These are phyloP conservation scores for Ophiostoma sp. DNA, from an alignment of 2,329 filamentous ascomycete genomes.

Conservation along the genomic window DNA sequence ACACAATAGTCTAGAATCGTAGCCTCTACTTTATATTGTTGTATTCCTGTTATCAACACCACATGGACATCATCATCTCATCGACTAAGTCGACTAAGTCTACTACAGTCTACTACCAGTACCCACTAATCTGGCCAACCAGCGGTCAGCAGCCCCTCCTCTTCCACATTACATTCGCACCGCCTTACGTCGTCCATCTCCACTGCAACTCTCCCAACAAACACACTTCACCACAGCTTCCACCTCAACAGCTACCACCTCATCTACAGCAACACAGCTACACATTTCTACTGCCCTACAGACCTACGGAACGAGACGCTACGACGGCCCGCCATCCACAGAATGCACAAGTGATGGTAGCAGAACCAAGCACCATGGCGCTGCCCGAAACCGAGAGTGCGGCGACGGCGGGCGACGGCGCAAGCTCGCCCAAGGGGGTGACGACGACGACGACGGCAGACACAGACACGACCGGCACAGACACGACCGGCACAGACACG, in stretches of 20 bases:
- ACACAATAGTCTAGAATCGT: too few relatives aligned
- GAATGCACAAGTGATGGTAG: slow-evolving; percentile 6
- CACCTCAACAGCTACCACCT: not conserved
- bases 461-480: not conserved
- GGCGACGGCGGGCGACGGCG: not conserved
- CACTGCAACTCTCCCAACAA: slow-evolving; percentile 6
- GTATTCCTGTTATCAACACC: too few relatives aligned
- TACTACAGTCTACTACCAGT: too few relatives aligned
- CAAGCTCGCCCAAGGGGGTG: not conserved
- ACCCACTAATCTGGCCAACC: not conserved
- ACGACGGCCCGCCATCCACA: not conserved
- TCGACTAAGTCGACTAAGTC: too few relatives aligned
- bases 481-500: not conserved
- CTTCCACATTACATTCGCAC: not conserved
- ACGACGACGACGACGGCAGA: not conserved
- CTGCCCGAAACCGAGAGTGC: not conserved
- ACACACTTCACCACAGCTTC: not conserved
- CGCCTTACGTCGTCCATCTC: slow-evolving; percentile 12
- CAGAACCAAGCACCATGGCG: slow-evolving; percentile 3
- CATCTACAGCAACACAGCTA: not conserved
- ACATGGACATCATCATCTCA: too few relatives aligned
- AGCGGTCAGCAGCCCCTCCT: slow-evolving; percentile 5
- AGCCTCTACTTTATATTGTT: too few relatives aligned
- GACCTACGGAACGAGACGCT: not conserved
- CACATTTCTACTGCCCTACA: not conserved